These are phyloP conservation scores for Crithidia brevicula DNA, from an alignment of 208 protist species.

Conservation along the genomic window DNA sequence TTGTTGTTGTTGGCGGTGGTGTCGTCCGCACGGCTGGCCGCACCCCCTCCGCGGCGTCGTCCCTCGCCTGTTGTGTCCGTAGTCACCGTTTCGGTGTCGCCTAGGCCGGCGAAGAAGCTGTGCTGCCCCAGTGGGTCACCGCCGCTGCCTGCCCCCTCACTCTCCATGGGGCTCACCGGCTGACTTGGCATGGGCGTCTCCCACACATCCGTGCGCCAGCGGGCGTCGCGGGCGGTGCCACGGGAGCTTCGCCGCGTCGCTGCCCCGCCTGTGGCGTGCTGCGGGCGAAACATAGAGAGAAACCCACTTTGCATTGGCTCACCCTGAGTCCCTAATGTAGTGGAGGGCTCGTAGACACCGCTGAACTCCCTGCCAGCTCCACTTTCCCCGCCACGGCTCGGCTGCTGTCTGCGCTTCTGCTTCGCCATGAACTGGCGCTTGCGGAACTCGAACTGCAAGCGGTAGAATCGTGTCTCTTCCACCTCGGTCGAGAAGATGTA, in stretches of 20 bases:
- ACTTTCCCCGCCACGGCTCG: not conserved
- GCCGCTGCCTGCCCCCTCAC: not conserved
- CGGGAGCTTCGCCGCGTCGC: not conserved
- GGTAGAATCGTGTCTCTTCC: conserved; percentile 80
- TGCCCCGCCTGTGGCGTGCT: conserved; percentile 8
- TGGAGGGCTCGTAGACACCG: conserved; percentile 6
- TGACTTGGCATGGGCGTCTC: conserved; percentile 21
- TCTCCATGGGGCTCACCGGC: not conserved
- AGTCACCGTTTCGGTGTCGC: not conserved
- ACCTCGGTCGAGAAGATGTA: conserved; percentile 86
- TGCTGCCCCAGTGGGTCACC: not conserved
- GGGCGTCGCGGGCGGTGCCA: not conserved
- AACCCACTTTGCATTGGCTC: conserved; percentile 11
- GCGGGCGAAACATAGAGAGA: conserved; percentile 7
- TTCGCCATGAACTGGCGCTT: conserved; percentile 63
- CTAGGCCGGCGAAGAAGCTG: not conserved
- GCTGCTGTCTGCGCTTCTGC: conserved; percentile 41
- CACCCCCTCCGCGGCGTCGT: not conserved
- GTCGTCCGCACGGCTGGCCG: not conserved
- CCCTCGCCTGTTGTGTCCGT: not conserved
- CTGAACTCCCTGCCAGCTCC: too few species aligned
- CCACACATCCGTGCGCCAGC: conserved; percentile 19
- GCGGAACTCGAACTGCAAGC: conserved; percentile 72
- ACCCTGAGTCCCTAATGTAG: not conserved
- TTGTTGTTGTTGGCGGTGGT: not conserved